These are phyloP conservation scores for Cryptococcus sp. DNA, from an alignment of 1,284 basidiomycete genomes.

Conservation along the genomic window DNA sequence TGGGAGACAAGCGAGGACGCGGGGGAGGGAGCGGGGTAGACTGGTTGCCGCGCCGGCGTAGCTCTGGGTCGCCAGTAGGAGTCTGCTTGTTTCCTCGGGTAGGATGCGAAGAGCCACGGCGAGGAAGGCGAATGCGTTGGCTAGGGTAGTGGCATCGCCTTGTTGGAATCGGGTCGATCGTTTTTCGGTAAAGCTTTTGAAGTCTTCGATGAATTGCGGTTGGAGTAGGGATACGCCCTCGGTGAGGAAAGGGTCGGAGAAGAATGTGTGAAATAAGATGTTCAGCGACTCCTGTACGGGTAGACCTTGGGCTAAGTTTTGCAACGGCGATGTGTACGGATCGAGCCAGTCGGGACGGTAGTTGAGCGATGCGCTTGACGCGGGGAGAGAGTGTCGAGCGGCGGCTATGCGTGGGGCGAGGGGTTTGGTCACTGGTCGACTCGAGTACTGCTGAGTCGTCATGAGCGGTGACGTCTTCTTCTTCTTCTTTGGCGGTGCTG, in stretches of 20 bases:
- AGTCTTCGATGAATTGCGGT: slow-evolving; percentile 40
- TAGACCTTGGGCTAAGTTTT: slow-evolving; percentile 35
- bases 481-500: slow-evolving; percentile 44
- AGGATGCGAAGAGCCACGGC: slow-evolving; percentile 40
- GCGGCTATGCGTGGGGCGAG: slow-evolving; percentile 7
- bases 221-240: slow-evolving; percentile 48
- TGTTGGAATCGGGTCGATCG: slow-evolving; percentile 23
- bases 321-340: slow-evolving; percentile 34
- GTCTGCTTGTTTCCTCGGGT: slow-evolving; percentile 44
- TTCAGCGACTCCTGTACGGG: slow-evolving; percentile 40
- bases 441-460: neutral
- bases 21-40: slow-evolving; percentile 23
- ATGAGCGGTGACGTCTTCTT: slow-evolving; percentile 16
- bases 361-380: slow-evolving; percentile 14
- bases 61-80: slow-evolving; percentile 34
- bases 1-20: slow-evolving; percentile 22
- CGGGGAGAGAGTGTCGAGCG: slow-evolving; percentile 11
- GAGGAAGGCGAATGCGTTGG: slow-evolving; percentile 43
- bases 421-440: slow-evolving; percentile 8
- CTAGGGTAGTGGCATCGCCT: slow-evolving; percentile 48
- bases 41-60: slow-evolving; percentile 5
- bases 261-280: slow-evolving; percentile 47
- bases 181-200: slow-evolving; percentile 36
- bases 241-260: slow-evolving; percentile 45
- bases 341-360: slow-evolving; percentile 21